Conservation (phyloP, 305 asterid species). For the Fraxinus sp. region DNA sequence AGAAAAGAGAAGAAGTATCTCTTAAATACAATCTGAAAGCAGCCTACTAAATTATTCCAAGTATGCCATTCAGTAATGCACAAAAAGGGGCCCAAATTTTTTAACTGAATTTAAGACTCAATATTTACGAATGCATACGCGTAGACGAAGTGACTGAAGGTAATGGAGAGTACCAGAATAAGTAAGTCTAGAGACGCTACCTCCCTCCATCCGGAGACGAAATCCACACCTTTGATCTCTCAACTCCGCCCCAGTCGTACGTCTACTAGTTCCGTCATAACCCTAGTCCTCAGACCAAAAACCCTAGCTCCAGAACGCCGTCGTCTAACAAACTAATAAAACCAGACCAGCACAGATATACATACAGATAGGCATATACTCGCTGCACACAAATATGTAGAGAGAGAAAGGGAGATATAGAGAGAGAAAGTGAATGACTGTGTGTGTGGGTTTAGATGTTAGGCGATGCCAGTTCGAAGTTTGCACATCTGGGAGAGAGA, state of each 20-base stretch:
- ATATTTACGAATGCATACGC: not conserved
- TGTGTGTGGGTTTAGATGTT: constrained; percentile 10
- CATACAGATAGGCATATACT: constrained; percentile 14
- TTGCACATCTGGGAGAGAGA: constrained; percentile 13
- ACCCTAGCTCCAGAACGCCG: constrained; percentile 36
- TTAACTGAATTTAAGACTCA: not conserved
- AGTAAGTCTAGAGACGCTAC: constrained; percentile 94
- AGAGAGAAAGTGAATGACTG: constrained; percentile 5
- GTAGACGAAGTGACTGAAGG: constrained; percentile 26
- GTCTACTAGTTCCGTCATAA: constrained; percentile 55
- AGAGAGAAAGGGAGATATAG: not conserved
- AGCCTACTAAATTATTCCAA: not conserved
- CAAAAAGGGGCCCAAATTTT: not conserved
- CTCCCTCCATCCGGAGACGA: constrained; percentile 99
- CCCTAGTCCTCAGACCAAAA: constrained; percentile 45
- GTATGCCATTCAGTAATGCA: not conserved
- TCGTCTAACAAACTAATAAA: constrained; percentile 16
- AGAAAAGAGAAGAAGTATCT: not conserved
- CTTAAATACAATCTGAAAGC: not conserved
- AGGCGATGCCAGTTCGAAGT: constrained; percentile 20
- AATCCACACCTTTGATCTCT: constrained; percentile 64
- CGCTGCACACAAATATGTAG: not conserved
- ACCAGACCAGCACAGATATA: constrained; percentile 13
- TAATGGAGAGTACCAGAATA: constrained; percentile 91
- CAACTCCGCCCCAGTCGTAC: constrained; percentile 58